These are phyloP conservation scores for Candida glucosophila DNA, from an alignment of 1,139 yeast species.

Conservation along the genomic window DNA sequence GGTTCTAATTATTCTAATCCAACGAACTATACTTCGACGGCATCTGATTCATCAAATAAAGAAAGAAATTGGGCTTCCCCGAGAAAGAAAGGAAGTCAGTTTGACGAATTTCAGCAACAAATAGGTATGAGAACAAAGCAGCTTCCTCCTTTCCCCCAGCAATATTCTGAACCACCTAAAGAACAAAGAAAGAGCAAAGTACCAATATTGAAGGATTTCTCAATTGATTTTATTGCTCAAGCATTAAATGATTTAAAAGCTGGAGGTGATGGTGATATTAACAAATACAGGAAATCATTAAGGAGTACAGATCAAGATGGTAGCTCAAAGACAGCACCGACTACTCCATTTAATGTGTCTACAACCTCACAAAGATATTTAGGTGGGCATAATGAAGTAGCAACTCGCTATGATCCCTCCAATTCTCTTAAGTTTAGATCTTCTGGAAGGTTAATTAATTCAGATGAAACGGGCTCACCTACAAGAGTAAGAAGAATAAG, in stretches of 20 bases:
- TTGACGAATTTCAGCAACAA: constrained; percentile 30
- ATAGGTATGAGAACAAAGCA: constrained; percentile 24
- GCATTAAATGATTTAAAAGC: constrained; percentile 58
- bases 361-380: constrained; percentile 22
- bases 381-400: constrained; percentile 30
- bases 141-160: neutral
- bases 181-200: constrained; percentile 12
- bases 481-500: constrained; percentile 9
- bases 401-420: constrained; percentile 30
- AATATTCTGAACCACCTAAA: no score
- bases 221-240: constrained; percentile 44
- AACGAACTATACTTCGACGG: constrained; percentile 28
- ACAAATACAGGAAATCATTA: constrained; percentile 32
- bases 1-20: constrained; percentile 42
- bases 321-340: constrained; percentile 11
- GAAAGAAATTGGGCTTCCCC: constrained; percentile 52
- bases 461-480: constrained; percentile 6
- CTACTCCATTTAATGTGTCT: constrained; percentile 12
- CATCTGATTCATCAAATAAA: constrained; percentile 9
- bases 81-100: constrained; percentile 27
- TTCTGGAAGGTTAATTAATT: constrained; percentile 2
- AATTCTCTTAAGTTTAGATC: constrained; percentile 20
- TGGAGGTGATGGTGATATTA: constrained; percentile 55
- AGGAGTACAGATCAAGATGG: constrained; percentile 18
- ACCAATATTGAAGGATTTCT: constrained; percentile 37